A percentile compares a stretch with the other conserved stretches of the same genome.
Conservation (phyloP, 2,329 filamentous ascomycete genomes). For the Colletotrichum cuscutae region DNA sequence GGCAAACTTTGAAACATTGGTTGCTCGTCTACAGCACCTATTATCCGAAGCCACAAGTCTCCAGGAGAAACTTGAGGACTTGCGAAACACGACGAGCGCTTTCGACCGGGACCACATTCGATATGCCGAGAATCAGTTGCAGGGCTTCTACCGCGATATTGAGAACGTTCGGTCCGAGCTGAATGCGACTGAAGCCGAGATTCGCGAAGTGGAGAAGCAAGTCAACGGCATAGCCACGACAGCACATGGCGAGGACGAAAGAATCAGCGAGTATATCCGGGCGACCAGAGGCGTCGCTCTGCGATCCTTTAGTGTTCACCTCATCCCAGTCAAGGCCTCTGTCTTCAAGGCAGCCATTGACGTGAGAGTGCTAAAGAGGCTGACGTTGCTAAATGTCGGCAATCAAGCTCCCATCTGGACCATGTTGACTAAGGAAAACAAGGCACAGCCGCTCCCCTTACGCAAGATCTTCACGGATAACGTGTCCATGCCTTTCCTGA, state of each 20-base stretch:
- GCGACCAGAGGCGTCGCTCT: slow-evolving; percentile 68
- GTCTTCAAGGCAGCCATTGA: slow-evolving; percentile 67
- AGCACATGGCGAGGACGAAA: slow-evolving; percentile 38
- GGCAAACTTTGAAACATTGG: slow-evolving; percentile 46
- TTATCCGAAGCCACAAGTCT: slow-evolving; percentile 44
- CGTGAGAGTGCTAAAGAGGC: slow-evolving; percentile 62
- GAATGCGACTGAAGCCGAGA: slow-evolving; percentile 48
- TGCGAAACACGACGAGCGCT: slow-evolving; percentile 34
- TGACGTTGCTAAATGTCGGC: slow-evolving; percentile 73
- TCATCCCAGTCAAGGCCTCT: slow-evolving; percentile 69
- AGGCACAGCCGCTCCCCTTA: slow-evolving; percentile 59
- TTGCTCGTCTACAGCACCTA: slow-evolving; percentile 45
- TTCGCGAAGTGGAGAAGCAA: slow-evolving; percentile 45
- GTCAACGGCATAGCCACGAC: slow-evolving; percentile 19
- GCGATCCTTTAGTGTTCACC: slow-evolving; percentile 63
- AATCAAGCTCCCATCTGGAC: slow-evolving; percentile 70
- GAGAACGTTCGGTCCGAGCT: slow-evolving; percentile 48
- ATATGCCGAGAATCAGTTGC: slow-evolving; percentile 44
- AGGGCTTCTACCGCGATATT: slow-evolving; percentile 44
- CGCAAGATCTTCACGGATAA: slow-evolving; percentile 72
- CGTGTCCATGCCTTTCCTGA: slow-evolving; percentile 65
- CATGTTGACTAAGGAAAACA: slow-evolving; percentile 65
- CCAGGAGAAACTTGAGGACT: slow-evolving; percentile 43
- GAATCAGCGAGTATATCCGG: slow-evolving; percentile 64
- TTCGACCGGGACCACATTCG: slow-evolving; percentile 37